Percentiles rank a stretch among this genome's conserved stretches.
These are phyloP conservation scores for Clohesyomyces aquaticus DNA, from an alignment of 495 filamentous ascomycete species.

Conservation along the genomic window DNA sequence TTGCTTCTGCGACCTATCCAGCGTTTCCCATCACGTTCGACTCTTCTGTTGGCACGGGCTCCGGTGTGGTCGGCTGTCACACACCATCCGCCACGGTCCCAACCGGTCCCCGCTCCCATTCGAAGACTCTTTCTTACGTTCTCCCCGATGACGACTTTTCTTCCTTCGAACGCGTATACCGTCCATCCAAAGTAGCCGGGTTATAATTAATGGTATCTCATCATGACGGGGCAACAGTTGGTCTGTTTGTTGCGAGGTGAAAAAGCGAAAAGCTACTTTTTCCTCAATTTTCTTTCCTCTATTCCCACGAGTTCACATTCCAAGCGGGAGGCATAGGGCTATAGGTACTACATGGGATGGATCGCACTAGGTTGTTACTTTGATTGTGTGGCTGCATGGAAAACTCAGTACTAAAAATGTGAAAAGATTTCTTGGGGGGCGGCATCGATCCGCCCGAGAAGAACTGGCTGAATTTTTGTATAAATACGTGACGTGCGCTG, in stretches of 20 bases:
- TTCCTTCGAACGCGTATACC: slow-evolving; percentile 7
- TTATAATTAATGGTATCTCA: slow-evolving; percentile 37
- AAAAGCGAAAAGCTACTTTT: slow-evolving; percentile 9
- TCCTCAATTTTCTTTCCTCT: slow-evolving; percentile 2
- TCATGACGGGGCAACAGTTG: slow-evolving; percentile 10
- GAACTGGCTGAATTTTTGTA: neutral
- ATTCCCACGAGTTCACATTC: slow-evolving; percentile 21
- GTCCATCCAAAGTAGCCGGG: slow-evolving; percentile 20
- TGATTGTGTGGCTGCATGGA: neutral
- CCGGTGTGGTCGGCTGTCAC: too few relatives aligned
- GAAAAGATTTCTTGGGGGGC: neutral
- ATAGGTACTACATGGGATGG: slow-evolving; percentile 11
- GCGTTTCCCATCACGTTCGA: neutral
- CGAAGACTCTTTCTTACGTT: neutral
- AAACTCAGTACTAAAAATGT: slow-evolving; percentile 14
- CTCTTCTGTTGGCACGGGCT: neutral
- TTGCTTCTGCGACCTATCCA: neutral
- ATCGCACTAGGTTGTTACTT: neutral
- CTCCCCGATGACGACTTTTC: slow-evolving; percentile 17
- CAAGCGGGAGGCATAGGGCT: slow-evolving; percentile 1
- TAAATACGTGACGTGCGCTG: neutral
- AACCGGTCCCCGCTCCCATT: neutral
- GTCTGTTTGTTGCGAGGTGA: slow-evolving; percentile 11
- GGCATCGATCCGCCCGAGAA: neutral
- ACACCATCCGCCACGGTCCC: neutral